Conservation (phyloP, 345 rosid species). For the Odontarrhena argentea region DNA sequence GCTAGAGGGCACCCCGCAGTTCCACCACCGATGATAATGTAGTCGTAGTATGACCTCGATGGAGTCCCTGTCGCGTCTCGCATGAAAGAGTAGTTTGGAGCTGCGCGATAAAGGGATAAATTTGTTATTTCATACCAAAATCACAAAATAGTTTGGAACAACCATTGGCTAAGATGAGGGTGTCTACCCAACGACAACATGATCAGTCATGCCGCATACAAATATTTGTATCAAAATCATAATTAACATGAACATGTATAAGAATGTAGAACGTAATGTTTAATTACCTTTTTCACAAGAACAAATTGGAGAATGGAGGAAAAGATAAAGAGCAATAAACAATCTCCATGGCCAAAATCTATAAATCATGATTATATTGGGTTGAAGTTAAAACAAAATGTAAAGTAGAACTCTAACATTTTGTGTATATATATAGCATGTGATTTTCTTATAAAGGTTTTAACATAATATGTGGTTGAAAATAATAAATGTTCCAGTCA, state of each 20-base stretch:
- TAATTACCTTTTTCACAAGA: constrained; percentile 38
- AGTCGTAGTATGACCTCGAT: constrained; percentile 42
- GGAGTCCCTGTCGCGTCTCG: constrained; percentile 60
- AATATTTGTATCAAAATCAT: neutral
- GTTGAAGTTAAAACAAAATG: neutral
- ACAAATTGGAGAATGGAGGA: constrained; percentile 26
- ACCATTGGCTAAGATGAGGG: too few species aligned
- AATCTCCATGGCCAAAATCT: constrained; percentile 28
- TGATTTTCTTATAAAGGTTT: neutral
- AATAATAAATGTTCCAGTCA: constrained; percentile 15
- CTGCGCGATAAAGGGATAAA: constrained; percentile 39
- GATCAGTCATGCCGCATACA: too few species aligned
- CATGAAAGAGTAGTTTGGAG: constrained; percentile 69
- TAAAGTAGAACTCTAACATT: constrained; percentile 5
- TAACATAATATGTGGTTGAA: constrained; percentile 20
- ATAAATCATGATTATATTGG: neutral
- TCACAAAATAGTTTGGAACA: too few species aligned
- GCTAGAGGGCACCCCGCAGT: constrained; percentile 86
- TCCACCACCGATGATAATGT: constrained; percentile 80
- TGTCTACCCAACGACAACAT: too few species aligned
- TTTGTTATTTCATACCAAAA: neutral
- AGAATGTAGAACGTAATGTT: neutral
- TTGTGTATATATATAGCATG: neutral
- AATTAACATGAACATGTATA: neutral
- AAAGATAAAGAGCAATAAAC: constrained; percentile 18